phyloP scores from a whole-genome alignment of 2,329 filamentous ascomycete genomes.

The Pseudocercospora crystallina region DNA sequence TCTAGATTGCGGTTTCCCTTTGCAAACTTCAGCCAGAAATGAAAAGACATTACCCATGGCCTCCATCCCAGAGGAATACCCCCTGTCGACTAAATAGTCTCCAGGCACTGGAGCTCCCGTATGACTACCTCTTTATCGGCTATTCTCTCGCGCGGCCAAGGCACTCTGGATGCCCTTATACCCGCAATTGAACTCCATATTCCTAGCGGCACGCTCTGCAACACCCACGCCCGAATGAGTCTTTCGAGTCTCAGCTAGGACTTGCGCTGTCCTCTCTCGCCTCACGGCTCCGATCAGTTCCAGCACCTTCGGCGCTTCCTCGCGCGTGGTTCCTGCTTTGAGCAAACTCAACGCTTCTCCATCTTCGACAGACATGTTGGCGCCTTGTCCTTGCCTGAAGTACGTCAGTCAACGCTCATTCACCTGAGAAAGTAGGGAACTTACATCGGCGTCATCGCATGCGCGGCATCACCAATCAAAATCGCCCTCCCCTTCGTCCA shows the following conservation, averaged over 20 bases:
- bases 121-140: no score
- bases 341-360: neutral
- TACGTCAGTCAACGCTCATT: no score
- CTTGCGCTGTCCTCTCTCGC: neutral
- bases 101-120: no score
- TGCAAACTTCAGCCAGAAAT: no score
- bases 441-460: constrained; percentile 3
- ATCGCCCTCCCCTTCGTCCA: constrained; percentile 1
- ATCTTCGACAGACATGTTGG: constrained; percentile 4
- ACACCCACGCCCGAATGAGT: neutral
- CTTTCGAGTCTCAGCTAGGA: constrained; percentile 1
- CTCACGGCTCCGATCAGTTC: neutral
- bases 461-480: constrained; percentile 1
- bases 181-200: neutral
- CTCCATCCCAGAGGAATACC: no score
- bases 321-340: neutral
- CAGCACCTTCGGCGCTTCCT: neutral
- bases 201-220: neutral
- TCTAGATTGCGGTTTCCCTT: no score
- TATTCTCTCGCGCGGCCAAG: neutral
- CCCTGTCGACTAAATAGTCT: no score
- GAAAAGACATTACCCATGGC: no score
- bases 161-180: constrained; percentile 1
- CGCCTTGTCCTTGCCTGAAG: neutral
- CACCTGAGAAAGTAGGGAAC: neutral